phyloP scores from a whole-genome alignment of 2,329 filamentous ascomycete species.

The Neoarthrinium moseri region DNA sequence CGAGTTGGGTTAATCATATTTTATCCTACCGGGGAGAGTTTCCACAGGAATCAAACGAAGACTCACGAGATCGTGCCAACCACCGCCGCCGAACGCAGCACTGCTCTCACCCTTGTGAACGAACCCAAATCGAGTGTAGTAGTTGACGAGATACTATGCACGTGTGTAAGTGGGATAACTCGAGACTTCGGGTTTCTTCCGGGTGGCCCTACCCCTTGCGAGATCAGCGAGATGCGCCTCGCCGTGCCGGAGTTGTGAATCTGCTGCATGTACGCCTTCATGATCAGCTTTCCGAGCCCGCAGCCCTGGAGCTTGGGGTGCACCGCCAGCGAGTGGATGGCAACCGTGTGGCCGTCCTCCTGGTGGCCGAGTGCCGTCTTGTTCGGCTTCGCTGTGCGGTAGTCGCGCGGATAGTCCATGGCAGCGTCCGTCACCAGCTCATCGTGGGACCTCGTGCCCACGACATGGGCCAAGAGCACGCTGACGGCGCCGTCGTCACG shows the following conservation, averaged over 20 bases:
- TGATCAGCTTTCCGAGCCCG: constrained; percentile 70
- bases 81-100: constrained; percentile 72
- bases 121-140: constrained; percentile 78
- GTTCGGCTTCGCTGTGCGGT: constrained; percentile 49
- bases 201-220: constrained; percentile 61
- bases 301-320: constrained; percentile 71
- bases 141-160: constrained; percentile 61
- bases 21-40: too few species aligned
- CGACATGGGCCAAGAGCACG: constrained; percentile 73
- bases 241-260: constrained; percentile 69
- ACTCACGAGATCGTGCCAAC: constrained; percentile 79
- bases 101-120: constrained; percentile 65
- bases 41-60: constrained; percentile 1
- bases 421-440: constrained; percentile 68
- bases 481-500: constrained; percentile 53
- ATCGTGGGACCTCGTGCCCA: constrained; percentile 69
- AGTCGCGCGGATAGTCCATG: constrained; percentile 72
- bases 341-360: constrained; percentile 71
- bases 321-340: constrained; percentile 80
- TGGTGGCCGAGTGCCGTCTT: constrained; percentile 63
- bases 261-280: constrained; percentile 75
- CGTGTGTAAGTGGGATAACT: constrained; percentile 1
- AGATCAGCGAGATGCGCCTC: constrained; percentile 73
- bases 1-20: too few species aligned
- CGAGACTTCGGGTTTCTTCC: too few species aligned